Conservation (phyloP, 805 yeast species). For the Myxozyma lipomycoides region DNA sequence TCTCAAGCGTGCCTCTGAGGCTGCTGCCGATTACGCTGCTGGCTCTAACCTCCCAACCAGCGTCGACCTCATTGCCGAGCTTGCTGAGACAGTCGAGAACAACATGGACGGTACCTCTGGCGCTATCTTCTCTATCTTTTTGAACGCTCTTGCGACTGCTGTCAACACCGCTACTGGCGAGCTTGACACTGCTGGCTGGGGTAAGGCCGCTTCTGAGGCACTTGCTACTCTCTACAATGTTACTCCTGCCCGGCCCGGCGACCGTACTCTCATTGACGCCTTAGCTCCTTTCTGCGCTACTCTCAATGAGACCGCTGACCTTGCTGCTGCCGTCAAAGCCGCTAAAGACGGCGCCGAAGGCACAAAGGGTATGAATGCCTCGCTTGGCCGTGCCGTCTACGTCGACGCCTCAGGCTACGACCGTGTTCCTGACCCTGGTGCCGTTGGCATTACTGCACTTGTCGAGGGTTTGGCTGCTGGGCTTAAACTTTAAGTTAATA, state of each 20-base stretch:
- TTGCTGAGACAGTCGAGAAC: constrained; percentile 79
- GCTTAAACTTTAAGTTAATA: neutral
- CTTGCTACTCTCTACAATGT: constrained; percentile 72
- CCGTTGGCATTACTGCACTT: constrained; percentile 72
- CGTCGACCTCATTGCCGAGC: constrained; percentile 57
- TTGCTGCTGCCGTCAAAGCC: constrained; percentile 59
- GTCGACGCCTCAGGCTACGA: constrained; percentile 48
- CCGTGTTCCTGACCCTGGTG: constrained; percentile 86
- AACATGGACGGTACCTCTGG: constrained; percentile 96
- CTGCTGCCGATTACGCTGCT: constrained; percentile 50
- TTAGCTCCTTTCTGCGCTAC: constrained; percentile 78
- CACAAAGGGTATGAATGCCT: constrained; percentile 72
- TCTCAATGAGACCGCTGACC: constrained; percentile 49
- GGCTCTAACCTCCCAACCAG: constrained; percentile 41
- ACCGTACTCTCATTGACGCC: constrained; percentile 84
- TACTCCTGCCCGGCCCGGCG: constrained; percentile 85
- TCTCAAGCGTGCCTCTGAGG: constrained; percentile 73
- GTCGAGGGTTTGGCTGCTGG: constrained; percentile 41
- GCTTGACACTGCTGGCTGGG: constrained; percentile 23
- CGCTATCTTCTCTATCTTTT: constrained; percentile 80
- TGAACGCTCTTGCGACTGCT: constrained; percentile 64
- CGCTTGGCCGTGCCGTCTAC: constrained; percentile 91
- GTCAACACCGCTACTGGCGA: constrained; percentile 21
- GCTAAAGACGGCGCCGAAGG: constrained; percentile 72
- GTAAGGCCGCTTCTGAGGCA: constrained; percentile 46